Evolutionary conservation across 208 protist species (phyloP), one percentile per base, ranked within the genome.

Genomic region (Crithidia mellificae): DNA sequence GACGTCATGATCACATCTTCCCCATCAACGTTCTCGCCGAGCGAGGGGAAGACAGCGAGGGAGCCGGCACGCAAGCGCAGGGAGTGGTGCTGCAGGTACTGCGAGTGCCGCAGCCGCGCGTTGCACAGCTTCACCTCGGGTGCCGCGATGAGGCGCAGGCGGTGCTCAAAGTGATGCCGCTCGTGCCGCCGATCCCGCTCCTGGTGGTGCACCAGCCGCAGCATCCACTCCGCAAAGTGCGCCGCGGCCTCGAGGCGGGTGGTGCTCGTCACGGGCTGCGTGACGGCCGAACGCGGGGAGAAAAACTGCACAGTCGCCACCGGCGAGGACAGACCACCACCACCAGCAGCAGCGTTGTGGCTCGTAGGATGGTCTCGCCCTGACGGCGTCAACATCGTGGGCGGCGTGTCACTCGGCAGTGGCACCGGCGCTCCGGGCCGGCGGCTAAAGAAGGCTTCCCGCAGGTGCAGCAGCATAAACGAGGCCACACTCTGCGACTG

Each of bases 141-240:
- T 20, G 62, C 39, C 43, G 34, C 36, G 20, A 63, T 43, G 36
- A 29, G 25, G 2, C 61, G 52, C 50, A 58, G 34, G 27, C 53
- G 63, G 19, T 52, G 50, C 61, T 64, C 65, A 36, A 59, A 39
- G 30, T 43, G 54, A 43, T 68, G 69, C 69, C 69, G 69, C 69
- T 75, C 69, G 43, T 61, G 61, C 2, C 68, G 68, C 1, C 75
- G 74, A 15, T 67, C 74, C 2, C 50, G 65, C 70, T 84, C 74
- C 44, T 82, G 78, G 17, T 67, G 19, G 24, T 59, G 58, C 44
- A 88, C 63, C 47, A 88, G 63, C 0, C 74, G 72, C 58, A 88
- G 67, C 64, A 84, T 72, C 83, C 83, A 88, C 47, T 66, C 63
- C 29, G 78, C 77, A 34, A 88, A 82, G 70, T 88, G 79, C n/a